Percentiles rank a stretch among this genome's conserved stretches.
Conservation (phyloP, 306 rosid genomes). For the Cucumis sativus region DNA sequence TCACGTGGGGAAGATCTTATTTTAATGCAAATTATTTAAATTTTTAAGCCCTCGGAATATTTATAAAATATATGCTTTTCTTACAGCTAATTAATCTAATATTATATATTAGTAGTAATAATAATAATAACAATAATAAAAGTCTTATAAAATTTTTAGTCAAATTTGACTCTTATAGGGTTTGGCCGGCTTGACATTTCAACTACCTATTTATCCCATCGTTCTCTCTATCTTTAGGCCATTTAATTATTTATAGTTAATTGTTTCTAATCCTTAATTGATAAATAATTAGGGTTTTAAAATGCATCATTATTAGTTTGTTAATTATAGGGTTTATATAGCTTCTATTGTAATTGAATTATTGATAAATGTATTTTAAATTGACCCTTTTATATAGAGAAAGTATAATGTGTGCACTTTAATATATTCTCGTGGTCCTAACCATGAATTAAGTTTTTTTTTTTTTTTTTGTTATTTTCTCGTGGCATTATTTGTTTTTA, state of each 20-base stretch:
- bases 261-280: background rate
- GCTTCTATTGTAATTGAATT: background rate
- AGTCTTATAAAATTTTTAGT: background rate
- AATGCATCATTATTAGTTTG: background rate
- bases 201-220: background rate
- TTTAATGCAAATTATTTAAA: background rate
- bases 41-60: background rate
- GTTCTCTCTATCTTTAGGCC: background rate
- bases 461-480: background rate
- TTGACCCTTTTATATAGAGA: background rate
- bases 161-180: conserved; percentile 3
- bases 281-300: background rate
- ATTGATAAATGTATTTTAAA: background rate
- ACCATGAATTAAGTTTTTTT: background rate
- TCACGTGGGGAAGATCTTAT: background rate
- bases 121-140: background rate
- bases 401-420: no score
- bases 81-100: background rate
- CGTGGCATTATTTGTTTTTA: background rate
- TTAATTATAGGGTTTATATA: background rate
- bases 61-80: background rate
- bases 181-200: conserved; percentile 6
- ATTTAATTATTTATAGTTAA: background rate
- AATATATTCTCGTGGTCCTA: background rate
- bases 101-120: no score